Percentiles rank a stretch among this genome's conserved stretches.
Evolutionary conservation across 768 basidiomycete species (phyloP).

Genomic region (Tylopilus intermedius): DNA sequence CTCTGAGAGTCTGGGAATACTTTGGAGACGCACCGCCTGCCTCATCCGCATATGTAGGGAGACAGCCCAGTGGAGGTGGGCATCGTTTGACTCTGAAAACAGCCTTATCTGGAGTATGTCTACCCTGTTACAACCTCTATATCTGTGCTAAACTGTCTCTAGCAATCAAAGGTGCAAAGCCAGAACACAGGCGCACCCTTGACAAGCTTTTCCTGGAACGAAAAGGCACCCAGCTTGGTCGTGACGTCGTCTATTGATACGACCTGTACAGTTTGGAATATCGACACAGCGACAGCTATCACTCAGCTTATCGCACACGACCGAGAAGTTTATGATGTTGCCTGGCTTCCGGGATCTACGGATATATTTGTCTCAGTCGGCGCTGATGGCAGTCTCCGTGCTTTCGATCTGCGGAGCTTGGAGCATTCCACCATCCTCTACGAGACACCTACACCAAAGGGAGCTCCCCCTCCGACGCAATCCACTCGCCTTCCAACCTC

Average conservation of each 20-base stretch:
- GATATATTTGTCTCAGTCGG: slow-evolving; percentile 99
- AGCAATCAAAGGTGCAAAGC: slow-evolving; percentile 89
- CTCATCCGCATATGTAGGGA: slow-evolving; percentile 65
- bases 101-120: slow-evolving; percentile 73
- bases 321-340: slow-evolving; percentile 93
- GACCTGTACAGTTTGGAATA: slow-evolving; percentile 98
- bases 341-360: slow-evolving; percentile 94
- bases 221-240: slow-evolving; percentile 82
- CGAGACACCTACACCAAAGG: slow-evolving; percentile 82
- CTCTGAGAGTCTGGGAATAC: slow-evolving; percentile 89
- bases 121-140: slow-evolving; percentile 2
- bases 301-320: slow-evolving; percentile 98
- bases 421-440: slow-evolving; percentile 99
- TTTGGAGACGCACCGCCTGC: slow-evolving; percentile 56
- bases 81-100: slow-evolving; percentile 71
- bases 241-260: slow-evolving; percentile 99
- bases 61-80: slow-evolving; percentile 50
- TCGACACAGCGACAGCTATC: slow-evolving; percentile 87
- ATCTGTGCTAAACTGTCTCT: slow-evolving; percentile 11
- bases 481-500: slow-evolving; percentile 70
- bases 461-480: slow-evolving; percentile 53
- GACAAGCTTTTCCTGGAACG: slow-evolving; percentile 98
- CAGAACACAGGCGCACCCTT: slow-evolving; percentile 82
- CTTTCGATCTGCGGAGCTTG: slow-evolving; percentile 92
- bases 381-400: slow-evolving; percentile 92